phyloP scores from a whole-genome alignment of 805 yeast species.

The Ogataea zsoltii region DNA sequence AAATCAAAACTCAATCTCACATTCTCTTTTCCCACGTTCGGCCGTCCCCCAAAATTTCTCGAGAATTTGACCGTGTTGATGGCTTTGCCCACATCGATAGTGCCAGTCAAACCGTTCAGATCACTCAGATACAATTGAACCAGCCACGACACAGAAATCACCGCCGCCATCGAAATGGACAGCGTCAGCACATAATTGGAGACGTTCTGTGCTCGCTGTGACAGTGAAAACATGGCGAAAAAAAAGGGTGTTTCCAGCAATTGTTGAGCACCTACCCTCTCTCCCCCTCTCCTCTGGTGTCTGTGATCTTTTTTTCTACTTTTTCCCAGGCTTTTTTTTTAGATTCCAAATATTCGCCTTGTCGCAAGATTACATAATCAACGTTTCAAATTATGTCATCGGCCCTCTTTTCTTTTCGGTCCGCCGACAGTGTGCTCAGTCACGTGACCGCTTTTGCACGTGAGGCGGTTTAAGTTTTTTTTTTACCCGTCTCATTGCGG shows the following conservation, averaged over 20 bases:
- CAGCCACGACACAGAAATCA: constrained; percentile 50
- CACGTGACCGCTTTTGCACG: too few relatives aligned
- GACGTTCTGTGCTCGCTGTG: constrained; percentile 43
- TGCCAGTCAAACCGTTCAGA: constrained; percentile 43
- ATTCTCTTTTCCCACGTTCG: constrained; percentile 74
- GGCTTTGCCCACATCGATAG: constrained; percentile 21
- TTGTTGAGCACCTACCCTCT: neutral
- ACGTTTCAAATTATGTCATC: too few relatives aligned
- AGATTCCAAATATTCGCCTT: too few relatives aligned
- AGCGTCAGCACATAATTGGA: constrained; percentile 57
- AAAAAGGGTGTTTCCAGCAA: neutral
- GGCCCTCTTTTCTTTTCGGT: too few relatives aligned
- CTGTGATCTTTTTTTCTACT: too few relatives aligned
- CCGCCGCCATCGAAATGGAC: constrained; percentile 44
- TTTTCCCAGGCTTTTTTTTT: too few relatives aligned
- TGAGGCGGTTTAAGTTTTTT: too few relatives aligned
- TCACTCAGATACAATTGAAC: constrained; percentile 47
- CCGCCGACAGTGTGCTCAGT: too few relatives aligned
- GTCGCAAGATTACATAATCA: too few relatives aligned
- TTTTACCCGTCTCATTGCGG: too few relatives aligned
- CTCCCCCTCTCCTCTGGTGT: too few relatives aligned
- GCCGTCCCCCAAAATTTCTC: constrained; percentile 54
- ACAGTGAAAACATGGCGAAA: constrained; percentile 18
- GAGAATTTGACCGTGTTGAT: constrained; percentile 26
- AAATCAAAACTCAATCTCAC: constrained; percentile 71